Conservation (phyloP, 2,329 filamentous ascomycete genomes). For the Xylariales sp. region DNA sequence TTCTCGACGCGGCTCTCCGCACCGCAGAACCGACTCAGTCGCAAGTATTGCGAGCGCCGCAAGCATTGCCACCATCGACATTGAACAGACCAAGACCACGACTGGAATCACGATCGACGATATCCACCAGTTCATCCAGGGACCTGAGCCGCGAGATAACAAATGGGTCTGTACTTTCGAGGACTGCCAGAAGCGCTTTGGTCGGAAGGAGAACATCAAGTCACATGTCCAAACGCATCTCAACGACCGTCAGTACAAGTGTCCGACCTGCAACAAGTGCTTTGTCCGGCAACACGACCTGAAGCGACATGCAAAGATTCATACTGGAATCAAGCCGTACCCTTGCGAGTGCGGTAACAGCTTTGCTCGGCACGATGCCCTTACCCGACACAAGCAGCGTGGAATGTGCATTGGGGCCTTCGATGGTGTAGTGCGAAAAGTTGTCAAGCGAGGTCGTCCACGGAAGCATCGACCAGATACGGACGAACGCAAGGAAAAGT, state of each 20-base stretch:
- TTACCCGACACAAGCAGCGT: conserved; percentile 89
- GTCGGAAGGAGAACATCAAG: conserved; percentile 98
- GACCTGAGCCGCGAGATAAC: conserved; percentile 66
- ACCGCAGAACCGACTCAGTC: conserved; percentile 56
- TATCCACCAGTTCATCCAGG: conserved; percentile 68
- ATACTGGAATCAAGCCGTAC: conserved; percentile 93
- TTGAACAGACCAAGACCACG: conserved; percentile 62
- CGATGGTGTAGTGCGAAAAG: conserved; percentile 64
- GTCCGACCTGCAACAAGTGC: conserved; percentile 88
- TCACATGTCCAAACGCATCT: conserved; percentile 97
- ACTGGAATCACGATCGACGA: conserved; percentile 87
- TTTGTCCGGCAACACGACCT: conserved; percentile 97
- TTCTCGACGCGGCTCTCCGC: conserved; percentile 31
- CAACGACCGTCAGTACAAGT: conserved; percentile 91
- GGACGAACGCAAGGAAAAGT: conserved; percentile 53
- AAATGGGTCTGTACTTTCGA: conserved; percentile 76
- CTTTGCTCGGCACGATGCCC: conserved; percentile 90
- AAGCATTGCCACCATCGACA: conserved; percentile 58
- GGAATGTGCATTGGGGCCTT: conserved; percentile 97
- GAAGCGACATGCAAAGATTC: conserved; percentile 95
- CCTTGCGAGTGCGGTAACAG: conserved; percentile 91
- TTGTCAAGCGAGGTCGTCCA: conserved; percentile 59
- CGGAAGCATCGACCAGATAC: conserved; percentile 57
- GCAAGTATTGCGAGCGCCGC: conserved; percentile 54
- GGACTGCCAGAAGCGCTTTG: conserved; percentile 83